These are phyloP conservation scores for Chlorella sp. DNA, from an alignment of 139 green algal species.

Conservation along the genomic window DNA sequence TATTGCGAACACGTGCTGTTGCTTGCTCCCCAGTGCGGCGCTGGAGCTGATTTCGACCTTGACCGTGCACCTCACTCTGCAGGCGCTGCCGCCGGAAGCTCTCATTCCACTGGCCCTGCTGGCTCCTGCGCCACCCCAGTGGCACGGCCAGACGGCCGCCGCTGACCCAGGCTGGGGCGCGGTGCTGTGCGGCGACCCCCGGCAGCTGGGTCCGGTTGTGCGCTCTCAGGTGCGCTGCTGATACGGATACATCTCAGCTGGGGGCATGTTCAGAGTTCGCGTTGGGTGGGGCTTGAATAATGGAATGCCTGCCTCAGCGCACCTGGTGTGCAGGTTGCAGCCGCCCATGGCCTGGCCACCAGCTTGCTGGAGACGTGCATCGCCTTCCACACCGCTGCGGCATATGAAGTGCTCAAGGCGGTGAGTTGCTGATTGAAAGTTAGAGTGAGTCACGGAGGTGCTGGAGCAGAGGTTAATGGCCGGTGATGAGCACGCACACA, in stretches of 20 bases:
- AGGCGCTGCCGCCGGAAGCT: conserved; percentile 67
- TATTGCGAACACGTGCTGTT: too few relatives aligned
- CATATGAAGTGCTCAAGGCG: background rate
- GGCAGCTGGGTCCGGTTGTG: conserved; percentile 79
- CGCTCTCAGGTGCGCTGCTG: conserved; percentile 32
- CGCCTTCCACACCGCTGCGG: background rate
- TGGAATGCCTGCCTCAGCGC: too few relatives aligned
- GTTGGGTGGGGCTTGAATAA: too few relatives aligned
- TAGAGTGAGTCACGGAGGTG: too few relatives aligned
- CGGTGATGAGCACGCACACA: too few relatives aligned
- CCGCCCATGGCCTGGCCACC: conserved; percentile 1
- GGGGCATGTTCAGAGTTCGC: background rate
- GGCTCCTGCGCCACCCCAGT: background rate
- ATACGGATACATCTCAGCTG: too few relatives aligned
- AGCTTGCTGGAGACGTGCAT: conserved; percentile 78
- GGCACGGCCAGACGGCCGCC: background rate
- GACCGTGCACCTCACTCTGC: too few relatives aligned
- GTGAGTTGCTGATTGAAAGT: background rate
- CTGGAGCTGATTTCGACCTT: too few relatives aligned
- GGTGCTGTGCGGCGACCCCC: conserved; percentile 78
- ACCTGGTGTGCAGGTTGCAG: background rate
- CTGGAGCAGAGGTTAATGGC: too few relatives aligned
- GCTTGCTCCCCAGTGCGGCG: too few relatives aligned
- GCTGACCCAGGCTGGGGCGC: conserved; percentile 14
- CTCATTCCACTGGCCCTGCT: conserved; percentile 71